Evolutionary conservation across 139 green algal species (phyloP).

Genomic region (Dunaliella primolecta): DNA sequence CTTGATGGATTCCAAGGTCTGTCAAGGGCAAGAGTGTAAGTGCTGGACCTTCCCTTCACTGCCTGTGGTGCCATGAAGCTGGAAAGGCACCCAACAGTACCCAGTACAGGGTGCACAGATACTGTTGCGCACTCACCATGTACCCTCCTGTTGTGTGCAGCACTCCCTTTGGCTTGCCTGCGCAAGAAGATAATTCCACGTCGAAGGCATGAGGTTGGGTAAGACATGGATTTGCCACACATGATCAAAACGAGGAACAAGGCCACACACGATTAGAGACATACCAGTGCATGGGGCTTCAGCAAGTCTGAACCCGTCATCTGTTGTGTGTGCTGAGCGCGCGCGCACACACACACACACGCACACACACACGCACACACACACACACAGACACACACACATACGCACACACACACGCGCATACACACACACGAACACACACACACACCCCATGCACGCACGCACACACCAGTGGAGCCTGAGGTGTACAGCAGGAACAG

Average conservation of each 20-base stretch:
- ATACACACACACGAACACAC: slow-evolving; percentile 2
- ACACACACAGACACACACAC: not conserved
- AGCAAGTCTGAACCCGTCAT: too few relatives aligned
- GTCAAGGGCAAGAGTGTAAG: too few relatives aligned
- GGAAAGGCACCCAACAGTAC: too few relatives aligned
- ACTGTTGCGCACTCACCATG: slow-evolving; percentile 71
- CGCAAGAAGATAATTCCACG: not conserved
- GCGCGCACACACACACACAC: not conserved
- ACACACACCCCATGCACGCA: not conserved
- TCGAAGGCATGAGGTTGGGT: too few relatives aligned
- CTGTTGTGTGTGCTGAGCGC: not conserved
- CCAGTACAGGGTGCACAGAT: too few relatives aligned
- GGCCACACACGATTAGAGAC: too few relatives aligned
- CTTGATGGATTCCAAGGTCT: too few relatives aligned
- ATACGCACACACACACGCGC: not conserved
- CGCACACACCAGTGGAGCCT: slow-evolving; percentile 71
- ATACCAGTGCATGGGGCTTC: too few relatives aligned
- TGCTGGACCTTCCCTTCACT: too few relatives aligned
- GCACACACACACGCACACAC: not conserved
- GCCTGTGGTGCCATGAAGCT: too few relatives aligned
- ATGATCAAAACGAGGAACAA: too few relatives aligned
- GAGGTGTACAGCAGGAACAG: slow-evolving; percentile 70
- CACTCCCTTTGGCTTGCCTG: slow-evolving; percentile 94
- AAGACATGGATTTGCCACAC: too few relatives aligned
- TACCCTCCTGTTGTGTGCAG: slow-evolving; percentile 87